Base-by-base conservation (phyloP, 306 rosid genomes). In the Mimosa pudica region DNA sequence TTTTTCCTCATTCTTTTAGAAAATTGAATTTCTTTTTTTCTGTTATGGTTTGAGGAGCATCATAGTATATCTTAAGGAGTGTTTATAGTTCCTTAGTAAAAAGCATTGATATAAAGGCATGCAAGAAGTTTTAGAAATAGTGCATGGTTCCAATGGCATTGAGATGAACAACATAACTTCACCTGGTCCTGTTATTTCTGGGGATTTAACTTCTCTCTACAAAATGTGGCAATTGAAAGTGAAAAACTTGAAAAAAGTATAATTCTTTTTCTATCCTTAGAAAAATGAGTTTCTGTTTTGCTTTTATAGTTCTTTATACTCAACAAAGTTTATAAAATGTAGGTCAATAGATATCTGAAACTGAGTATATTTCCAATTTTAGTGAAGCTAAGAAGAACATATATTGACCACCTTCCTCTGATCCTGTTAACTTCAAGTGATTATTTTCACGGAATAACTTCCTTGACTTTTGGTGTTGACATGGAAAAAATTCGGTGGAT, bases 381-480 rank as follows among this genome's bases (percentile, higher is more conserved):
- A 30, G 41, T 61, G 66, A 44, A 44, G 47, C 73, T 17, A 45
- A 49, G 60, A 54, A 44, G 71, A 55, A 16, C 45, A 69, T 55
- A 38, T 75, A 6, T 73, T 73, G 0, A 24, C 30, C 76, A 6
- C 67, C 78, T 55, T 77, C 75, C 64, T 66, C 84, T 57, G 81
- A n/a, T 63, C 42, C 20, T 32, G 58, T 77, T 89, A 46, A 30
- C 86, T 87, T 84, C 88, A 94, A 96, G 98, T 79, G 98, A 97
- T 55, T 94, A 89, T 89, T 91, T 94, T 61, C 98, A 94, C 13
- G 97, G 98, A 64, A 84, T 86, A 45, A 81, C 81, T 81, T 94
- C 98, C 73, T 68, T 88, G 62, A 90, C 98, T 10, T 92, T 48
- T 70, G 98, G 98, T 80, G 89, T 94, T 84, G 97, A 94, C 89